phyloP scores from a whole-genome alignment of 129 eudicot genomes.

The Sambucus nigra region DNA sequence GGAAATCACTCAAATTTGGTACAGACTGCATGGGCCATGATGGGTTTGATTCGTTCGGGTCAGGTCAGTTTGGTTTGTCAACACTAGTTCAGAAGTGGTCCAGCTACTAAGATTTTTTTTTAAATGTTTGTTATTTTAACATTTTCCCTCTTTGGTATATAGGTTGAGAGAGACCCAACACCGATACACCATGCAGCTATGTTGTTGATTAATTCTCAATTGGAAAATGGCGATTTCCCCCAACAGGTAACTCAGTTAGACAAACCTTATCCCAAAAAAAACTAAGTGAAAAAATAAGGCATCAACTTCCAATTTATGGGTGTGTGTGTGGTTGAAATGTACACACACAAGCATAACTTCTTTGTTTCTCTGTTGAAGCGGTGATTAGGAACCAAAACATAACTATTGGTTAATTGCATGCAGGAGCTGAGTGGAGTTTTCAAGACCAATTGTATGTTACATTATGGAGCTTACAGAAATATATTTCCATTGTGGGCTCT shows the following conservation, averaged over 20 bases:
- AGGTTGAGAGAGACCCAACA: conserved; percentile 56
- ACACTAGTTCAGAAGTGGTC: too few species aligned
- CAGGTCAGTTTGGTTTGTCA: conserved; percentile 31
- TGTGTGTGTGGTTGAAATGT: too few species aligned
- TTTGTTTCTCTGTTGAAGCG: too few species aligned
- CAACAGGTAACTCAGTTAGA: conserved; percentile 78
- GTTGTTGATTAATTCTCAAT: conserved; percentile 70
- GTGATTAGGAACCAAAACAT: conserved; percentile 13
- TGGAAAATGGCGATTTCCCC: conserved; percentile 77
- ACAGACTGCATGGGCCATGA: conserved; percentile 47
- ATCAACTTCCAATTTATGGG: too few species aligned
- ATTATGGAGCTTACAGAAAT: conserved; percentile 31
- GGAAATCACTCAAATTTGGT: conserved; percentile 35
- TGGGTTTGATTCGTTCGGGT: conserved; percentile 26
- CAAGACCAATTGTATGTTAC: conserved; percentile 35
- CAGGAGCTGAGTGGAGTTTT: conserved; percentile 40
- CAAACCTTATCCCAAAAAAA: too few species aligned
- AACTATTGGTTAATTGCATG: not conserved
- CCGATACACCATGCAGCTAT: conserved; percentile 69
- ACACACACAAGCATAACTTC: too few species aligned
- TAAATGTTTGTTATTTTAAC: not conserved
- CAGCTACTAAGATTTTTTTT: not conserved
- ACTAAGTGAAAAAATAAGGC: too few species aligned
- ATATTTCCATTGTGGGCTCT: conserved; percentile 44
- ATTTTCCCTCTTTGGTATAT: not conserved